Conservation (phyloP, 192 early-diverging fungal genomes). For the Entomortierella lignicola region DNA sequence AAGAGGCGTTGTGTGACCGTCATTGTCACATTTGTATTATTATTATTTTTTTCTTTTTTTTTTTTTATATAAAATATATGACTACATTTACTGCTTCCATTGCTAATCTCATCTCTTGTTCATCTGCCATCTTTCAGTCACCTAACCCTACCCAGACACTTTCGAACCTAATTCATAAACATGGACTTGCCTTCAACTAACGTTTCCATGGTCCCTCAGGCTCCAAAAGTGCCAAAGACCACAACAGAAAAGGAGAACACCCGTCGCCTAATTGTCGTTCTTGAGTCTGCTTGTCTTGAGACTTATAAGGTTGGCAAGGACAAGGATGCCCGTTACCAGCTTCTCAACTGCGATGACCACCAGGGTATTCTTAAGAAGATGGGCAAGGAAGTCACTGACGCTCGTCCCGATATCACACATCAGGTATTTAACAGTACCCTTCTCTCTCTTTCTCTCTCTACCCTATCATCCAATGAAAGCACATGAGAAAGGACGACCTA, state of each 20-base stretch:
- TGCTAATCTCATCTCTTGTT: not conserved
- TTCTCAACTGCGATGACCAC: conserved; percentile 98
- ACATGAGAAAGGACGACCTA: no score
- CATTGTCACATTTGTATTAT: no score
- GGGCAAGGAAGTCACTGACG: conserved; percentile 79
- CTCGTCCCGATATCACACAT: conserved; percentile 96
- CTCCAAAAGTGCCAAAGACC: conserved; percentile 86
- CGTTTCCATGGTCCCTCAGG: conserved; percentile 67
- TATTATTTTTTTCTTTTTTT: no score
- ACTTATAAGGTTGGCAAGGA: conserved; percentile 90
- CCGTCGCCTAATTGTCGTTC: conserved; percentile 92
- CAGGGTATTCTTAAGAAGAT: conserved; percentile 88
- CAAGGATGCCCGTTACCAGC: conserved; percentile 83
- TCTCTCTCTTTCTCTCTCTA: not conserved
- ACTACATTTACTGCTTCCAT: not conserved
- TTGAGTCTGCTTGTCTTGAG: conserved; percentile 90
- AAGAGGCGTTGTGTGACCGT: no score
- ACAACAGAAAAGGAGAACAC: conserved; percentile 77
- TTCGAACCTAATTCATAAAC: no score
- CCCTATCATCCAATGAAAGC: no score
- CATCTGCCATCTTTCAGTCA: conserved; percentile 1
- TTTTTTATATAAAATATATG: no score
- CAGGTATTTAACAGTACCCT: conserved; percentile 65
- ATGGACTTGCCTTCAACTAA: conserved; percentile 54
- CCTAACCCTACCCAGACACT: no score